A percentile compares a stretch with the other conserved stretches of the same genome.
phyloP scores from a whole-genome alignment of 169 alveolate species.

The Cyclospora cayetanensis region DNA sequence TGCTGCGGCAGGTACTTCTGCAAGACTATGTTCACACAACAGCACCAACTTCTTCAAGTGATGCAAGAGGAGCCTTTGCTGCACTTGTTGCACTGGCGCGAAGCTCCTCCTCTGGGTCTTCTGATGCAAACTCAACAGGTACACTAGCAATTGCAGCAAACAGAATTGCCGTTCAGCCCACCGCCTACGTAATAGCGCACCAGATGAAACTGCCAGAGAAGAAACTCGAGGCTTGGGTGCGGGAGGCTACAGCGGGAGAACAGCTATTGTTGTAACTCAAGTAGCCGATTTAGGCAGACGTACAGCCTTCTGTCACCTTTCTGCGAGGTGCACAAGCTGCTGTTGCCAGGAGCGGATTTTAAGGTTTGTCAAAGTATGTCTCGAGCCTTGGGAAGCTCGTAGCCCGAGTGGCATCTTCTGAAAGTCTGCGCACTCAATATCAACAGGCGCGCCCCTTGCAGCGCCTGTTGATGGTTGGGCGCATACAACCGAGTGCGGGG shows the following conservation, averaged over 20 bases:
- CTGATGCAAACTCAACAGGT: background rate
- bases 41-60: background rate
- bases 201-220: background rate
- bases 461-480: background rate
- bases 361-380: too few species aligned
- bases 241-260: background rate
- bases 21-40: background rate
- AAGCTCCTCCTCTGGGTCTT: background rate
- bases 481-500: background rate
- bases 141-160: background rate
- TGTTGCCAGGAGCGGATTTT: background rate
- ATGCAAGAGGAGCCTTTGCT: background rate
- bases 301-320: background rate
- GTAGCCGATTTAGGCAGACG: background rate
- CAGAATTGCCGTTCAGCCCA: background rate
- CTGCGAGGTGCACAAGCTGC: background rate
- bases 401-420: background rate
- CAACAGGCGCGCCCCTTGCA: background rate
- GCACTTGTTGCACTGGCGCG: conserved; percentile 9
- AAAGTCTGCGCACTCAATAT: background rate
- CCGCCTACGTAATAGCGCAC: background rate
- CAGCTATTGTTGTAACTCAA: conserved; percentile 7
- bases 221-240: background rate
- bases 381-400: background rate
- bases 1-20: background rate